Evolutionary conservation across 1,139 yeast species (phyloP), one percentile per base, ranked within the genome.

Genomic region (Pichia sp.): DNA sequence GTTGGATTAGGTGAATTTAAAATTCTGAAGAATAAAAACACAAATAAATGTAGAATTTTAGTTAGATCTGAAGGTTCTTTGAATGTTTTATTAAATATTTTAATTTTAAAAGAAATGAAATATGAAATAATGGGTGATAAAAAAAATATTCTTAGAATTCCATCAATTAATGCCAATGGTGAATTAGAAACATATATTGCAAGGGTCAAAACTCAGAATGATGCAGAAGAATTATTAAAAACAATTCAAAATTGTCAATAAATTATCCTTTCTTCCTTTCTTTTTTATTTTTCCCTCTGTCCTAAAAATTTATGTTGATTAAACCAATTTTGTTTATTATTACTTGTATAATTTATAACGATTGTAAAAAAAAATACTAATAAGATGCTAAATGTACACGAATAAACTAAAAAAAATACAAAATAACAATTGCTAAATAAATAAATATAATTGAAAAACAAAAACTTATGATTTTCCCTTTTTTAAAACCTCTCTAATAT

Each of bases 51-150:
- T 3, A 78, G 98, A 59, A 67, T 87, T 12, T 67, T 92, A 37
- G 73, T 92, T 26, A 79, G 97, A 57, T 87, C 96, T 0, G 97
- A 90, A 48, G 96, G 96, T 34, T 80, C 90, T 36, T 84, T 85
- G 39, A 61, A 61, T 41, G 80, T 89, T n/a, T 63, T 92, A 37
- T 68, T 92, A 50, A 92, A 92, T 62, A 69, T 80, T 23, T 62
- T 69, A 23, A 65, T 85, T 9, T 66, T 72, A 46, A 69, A 73
- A 58, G 71, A 72, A 50, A 64, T 85, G 56, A 69, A 69, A 36
- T 80, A 82, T 61, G 66, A 76, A 48, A 66, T 74, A 4, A 65
- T 78, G 38, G 87, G 86, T 8, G 40, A 42, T 6, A 81, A 78
- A 54, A 79, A 79, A 16, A 67, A 70, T 20, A 66, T 73, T 58